Evolutionary conservation across 1,284 basidiomycete species (phyloP), one percentile per base, ranked within the genome.

Genomic region (Microbotryum intermedium): DNA sequence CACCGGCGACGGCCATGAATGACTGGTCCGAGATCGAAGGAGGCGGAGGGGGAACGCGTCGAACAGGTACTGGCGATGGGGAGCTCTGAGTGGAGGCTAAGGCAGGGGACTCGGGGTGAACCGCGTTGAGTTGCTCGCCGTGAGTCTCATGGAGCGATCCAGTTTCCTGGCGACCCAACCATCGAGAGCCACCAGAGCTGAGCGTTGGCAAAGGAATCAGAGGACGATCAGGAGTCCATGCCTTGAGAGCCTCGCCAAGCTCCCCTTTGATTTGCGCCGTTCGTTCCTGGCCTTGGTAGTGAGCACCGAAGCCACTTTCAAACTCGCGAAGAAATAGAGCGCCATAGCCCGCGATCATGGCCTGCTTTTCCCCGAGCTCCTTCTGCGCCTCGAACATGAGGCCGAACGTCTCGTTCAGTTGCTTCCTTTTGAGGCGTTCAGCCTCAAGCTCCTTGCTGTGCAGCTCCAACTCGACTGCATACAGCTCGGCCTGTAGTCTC

Each of bases 301-400:
- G 53, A 16, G 47, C 34, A 18, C 60, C 63, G 23, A 62, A n/a
- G 2, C 64, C 63, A n/a, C 54, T 55, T 23, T 71, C 63, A 53
- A 70, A 64, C 13, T 61, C 62, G 34, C 65, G 61, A 8, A 71
- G 29, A 20, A 72, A 59, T 10, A 68, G 47, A 44, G 66, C 65
- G 25, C 71, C 71, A 51, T 70, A 71, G 42, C 63, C 58, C 7
- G 56, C 61, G 34, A 72, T 53, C 53, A 72, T 61, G 25, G 65
- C 65, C n/a, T 64, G 50, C 57, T 72, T 72, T 54, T 72, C 72
- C 20, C 68, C 71, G 11, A 70, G 54, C 25, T 69, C 69, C 23
- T 62, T 54, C 48, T 70, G 55, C 13, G 68, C 69, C 23, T 55
- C 45, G 34, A 71, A 71, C 52, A 71, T 67, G 18, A 59, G 42